These are phyloP conservation scores for Ceratocystis cubensis DNA, from an alignment of 2,329 filamentous ascomycete genomes.

Conservation along the genomic window DNA sequence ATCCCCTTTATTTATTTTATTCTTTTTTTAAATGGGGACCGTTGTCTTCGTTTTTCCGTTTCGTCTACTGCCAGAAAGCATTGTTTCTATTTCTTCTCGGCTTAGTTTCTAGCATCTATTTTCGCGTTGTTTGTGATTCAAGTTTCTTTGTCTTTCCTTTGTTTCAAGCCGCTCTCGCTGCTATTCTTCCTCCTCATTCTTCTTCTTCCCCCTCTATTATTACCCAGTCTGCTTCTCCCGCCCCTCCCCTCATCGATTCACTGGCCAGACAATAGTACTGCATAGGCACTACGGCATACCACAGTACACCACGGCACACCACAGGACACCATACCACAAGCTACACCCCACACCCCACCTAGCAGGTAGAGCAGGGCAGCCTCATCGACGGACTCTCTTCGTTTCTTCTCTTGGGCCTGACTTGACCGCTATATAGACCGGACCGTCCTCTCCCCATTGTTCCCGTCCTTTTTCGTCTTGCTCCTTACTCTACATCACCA, in stretches of 20 bases:
- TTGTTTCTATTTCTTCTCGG: conserved; percentile 3
- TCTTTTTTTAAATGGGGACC: background rate
- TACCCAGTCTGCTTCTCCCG: background rate
- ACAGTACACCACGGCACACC: background rate
- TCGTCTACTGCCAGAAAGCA: background rate
- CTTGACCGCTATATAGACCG: background rate
- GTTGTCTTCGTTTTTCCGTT: background rate
- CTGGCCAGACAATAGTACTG: background rate
- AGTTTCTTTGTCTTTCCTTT: conserved; percentile 1
- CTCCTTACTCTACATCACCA: background rate
- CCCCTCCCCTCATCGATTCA: background rate
- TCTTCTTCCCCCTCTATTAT: background rate
- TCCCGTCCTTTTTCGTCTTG: background rate
- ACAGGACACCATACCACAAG: background rate
- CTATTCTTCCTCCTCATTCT: background rate
- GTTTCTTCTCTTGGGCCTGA: background rate
- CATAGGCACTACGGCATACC: background rate
- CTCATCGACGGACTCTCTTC: background rate
- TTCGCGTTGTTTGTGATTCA: conserved; percentile 6
- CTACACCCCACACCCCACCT: background rate
- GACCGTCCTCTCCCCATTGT: background rate
- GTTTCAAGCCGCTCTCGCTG: background rate
- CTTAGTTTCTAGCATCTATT: background rate
- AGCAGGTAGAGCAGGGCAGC: too few species aligned
- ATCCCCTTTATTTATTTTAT: conserved; percentile 15